phyloP scores from a whole-genome alignment of 345 rosid species.

The Citrus reticulata region DNA sequence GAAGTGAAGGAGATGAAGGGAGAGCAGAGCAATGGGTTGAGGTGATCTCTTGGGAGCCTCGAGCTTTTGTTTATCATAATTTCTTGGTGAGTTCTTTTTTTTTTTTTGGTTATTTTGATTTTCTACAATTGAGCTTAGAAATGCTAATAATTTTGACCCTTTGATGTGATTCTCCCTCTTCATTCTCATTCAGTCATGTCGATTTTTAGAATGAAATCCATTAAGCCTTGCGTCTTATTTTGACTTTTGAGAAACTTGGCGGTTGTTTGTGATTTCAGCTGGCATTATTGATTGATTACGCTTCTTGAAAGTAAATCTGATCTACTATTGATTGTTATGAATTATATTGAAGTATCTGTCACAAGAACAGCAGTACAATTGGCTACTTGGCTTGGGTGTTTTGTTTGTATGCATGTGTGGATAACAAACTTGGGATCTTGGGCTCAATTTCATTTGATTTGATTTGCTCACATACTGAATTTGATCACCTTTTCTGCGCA shows the following conservation, averaged over 20 bases:
- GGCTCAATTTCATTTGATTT: not conserved
- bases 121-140: not conserved
- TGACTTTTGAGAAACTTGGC: not conserved
- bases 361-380: not conserved
- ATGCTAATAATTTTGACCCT: not conserved
- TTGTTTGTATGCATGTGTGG: not conserved
- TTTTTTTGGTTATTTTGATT: not conserved
- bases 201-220: not conserved
- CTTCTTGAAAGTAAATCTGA: not conserved
- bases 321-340: not conserved
- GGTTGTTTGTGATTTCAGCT: not conserved
- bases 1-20: conserved; percentile 44
- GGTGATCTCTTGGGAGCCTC: conserved; percentile 93
- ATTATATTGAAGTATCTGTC: not conserved
- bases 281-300: not conserved
- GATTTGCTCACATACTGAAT: not conserved
- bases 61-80: conserved; percentile 81
- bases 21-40: conserved; percentile 74
- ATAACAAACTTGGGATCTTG: no score
- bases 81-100: conserved; percentile 59
- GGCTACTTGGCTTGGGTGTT: not conserved
- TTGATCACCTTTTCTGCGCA: conserved; percentile 25
- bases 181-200: not conserved
- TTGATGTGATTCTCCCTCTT: not conserved
- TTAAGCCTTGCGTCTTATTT: not conserved